Percentiles rank a stretch among this genome's conserved stretches.
Evolutionary conservation across 257 asterid genomes (phyloP).

Genomic region (Ehretia macrophylla): DNA sequence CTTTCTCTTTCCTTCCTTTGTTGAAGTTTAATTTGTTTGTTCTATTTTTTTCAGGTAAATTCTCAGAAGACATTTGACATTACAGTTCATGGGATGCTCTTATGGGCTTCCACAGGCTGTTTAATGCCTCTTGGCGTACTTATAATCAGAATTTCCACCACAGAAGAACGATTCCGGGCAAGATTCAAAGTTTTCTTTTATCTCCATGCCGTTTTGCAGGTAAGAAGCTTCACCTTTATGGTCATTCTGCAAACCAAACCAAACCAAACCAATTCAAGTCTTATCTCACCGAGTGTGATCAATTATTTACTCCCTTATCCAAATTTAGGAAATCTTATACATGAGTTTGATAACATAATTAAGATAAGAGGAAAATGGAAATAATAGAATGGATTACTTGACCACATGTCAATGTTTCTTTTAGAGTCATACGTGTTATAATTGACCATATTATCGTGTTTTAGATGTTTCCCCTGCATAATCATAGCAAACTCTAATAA

Average conservation of each 20-base stretch:
- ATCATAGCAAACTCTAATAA: slow-evolving; percentile 40
- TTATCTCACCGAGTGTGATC: neutral
- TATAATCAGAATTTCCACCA: slow-evolving; percentile 49
- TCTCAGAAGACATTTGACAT: slow-evolving; percentile 41
- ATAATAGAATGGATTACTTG: too few relatives aligned
- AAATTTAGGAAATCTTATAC: neutral
- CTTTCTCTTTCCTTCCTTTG: too few relatives aligned
- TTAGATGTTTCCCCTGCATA: slow-evolving; percentile 30
- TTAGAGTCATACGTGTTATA: slow-evolving; percentile 32
- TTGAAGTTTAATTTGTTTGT: neutral
- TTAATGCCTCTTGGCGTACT: slow-evolving; percentile 77
- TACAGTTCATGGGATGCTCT: slow-evolving; percentile 62
- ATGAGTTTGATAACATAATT: neutral
- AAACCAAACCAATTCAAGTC: too few relatives aligned
- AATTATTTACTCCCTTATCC: neutral
- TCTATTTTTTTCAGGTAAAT: slow-evolving; percentile 37
- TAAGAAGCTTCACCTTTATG: slow-evolving; percentile 6
- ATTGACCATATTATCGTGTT: slow-evolving; percentile 13
- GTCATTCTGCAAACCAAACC: neutral
- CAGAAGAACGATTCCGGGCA: slow-evolving; percentile 25
- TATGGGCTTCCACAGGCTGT: slow-evolving; percentile 82
- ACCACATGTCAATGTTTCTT: slow-evolving; percentile 3
- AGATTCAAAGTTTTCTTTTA: slow-evolving; percentile 49
- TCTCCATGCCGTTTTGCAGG: slow-evolving; percentile 72
- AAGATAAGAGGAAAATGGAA: neutral